Evolutionary conservation across 1,284 basidiomycete species (phyloP), one percentile per base, ranked within the genome.

Genomic region (Tetrapyrgos nigripes): DNA sequence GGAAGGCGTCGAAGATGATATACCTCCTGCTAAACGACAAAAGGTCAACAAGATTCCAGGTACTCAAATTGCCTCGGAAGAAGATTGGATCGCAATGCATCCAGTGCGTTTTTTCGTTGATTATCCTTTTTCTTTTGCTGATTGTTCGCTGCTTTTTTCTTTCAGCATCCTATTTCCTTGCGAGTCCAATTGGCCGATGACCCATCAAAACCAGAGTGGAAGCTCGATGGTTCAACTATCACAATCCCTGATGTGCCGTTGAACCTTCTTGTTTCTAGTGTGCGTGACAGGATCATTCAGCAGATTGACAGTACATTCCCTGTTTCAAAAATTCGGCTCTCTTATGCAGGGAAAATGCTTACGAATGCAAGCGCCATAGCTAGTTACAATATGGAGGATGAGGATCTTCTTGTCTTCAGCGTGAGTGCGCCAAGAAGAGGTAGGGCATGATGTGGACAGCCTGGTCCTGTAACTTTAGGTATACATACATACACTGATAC

Each of bases 11-110:
- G 74, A 73, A 5, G 86, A 85, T 35, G 87, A 87, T 45, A 73
- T 84, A 14, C 91, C 90, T 6, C 87, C 89, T 13, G 86, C 94
- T 52, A 97, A 96, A 76, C 82, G 93, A 53, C 91, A 92, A 68
- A 87, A 86, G 60, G 85, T 95, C 19, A 89, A 89, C 29, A 94
- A 93, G 72, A 76, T 93, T 46, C 91, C 91, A 2, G 91, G 88
- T 37, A 92, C 92, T 1, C 86, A 88, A 60, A 76, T 91, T 59
- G 95, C 93, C 72, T 83, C 92, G 4, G 94, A 94, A 68, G 81
- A 86, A 57, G 92, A 96, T 71, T 97, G 95, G 95, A 86, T 94
- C 66, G 82, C 81, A 50, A 86, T 93, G 81, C 94, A 97, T 73
- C 93, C 94, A 33, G 88, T 89, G 58, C 76, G 85, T 75, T 21